A percentile compares a stretch with the other conserved stretches of the same genome.
phyloP scores from a whole-genome alignment of 2,329 filamentous ascomycete genomes.

The Moelleriella libera region DNA sequence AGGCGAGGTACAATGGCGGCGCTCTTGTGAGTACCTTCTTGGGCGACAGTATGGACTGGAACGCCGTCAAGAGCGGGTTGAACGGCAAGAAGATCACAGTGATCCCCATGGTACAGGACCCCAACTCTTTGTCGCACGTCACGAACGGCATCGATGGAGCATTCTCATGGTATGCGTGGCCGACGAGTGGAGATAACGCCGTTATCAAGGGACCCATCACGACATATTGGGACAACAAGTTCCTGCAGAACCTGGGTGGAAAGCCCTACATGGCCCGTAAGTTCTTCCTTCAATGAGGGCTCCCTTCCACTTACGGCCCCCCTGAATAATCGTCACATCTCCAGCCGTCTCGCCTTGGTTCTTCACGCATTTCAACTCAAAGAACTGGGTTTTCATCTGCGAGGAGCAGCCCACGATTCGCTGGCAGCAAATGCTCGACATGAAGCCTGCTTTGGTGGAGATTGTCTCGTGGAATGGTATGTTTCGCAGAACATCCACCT shows the following conservation, averaged over 20 bases:
- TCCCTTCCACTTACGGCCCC: background rate
- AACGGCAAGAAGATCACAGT: constrained; percentile 7
- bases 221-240: constrained; percentile 8
- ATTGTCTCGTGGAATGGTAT: constrained; percentile 10
- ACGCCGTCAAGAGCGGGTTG: constrained; percentile 7
- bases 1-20: constrained; percentile 8
- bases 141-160: constrained; percentile 9
- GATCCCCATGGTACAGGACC: constrained; percentile 9
- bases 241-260: constrained; percentile 5
- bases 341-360: constrained; percentile 11
- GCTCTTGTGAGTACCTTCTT: constrained; percentile 10
- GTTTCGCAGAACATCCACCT: background rate
- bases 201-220: constrained; percentile 10
- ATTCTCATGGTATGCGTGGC: constrained; percentile 10
- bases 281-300: background rate
- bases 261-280: constrained; percentile 10
- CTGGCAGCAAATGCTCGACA: constrained; percentile 10
- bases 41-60: constrained; percentile 10
- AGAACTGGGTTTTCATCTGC: constrained; percentile 11
- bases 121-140: constrained; percentile 3
- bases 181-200: constrained; percentile 9
- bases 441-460: constrained; percentile 10
- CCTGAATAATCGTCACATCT: background rate
- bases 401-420: constrained; percentile 10
- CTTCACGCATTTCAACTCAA: constrained; percentile 10